Percentiles rank a stretch among this genome's conserved stretches.
Conservation (phyloP, 768 basidiomycete genomes). For the Boletus insuetus region DNA sequence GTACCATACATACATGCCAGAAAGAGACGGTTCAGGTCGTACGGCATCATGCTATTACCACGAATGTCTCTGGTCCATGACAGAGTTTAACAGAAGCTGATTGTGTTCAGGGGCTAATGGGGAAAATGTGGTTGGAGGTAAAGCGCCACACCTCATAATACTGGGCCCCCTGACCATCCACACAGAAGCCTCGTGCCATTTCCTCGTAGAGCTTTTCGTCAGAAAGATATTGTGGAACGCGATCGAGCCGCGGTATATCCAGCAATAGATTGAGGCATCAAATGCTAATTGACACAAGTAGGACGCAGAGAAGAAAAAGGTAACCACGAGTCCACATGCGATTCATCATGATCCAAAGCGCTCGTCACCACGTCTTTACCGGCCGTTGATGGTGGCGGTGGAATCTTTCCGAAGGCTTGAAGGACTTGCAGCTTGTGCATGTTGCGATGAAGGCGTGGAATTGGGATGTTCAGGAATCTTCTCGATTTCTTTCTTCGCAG, state of each 20-base stretch:
- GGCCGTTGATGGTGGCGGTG: constrained; percentile 67
- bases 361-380: constrained; percentile 30
- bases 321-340: constrained; percentile 11
- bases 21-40: neutral
- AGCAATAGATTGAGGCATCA: constrained; percentile 20
- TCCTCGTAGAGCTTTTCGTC: constrained; percentile 6
- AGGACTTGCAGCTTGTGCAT: constrained; percentile 35
- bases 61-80: neutral
- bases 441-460: constrained; percentile 43
- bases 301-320: constrained; percentile 5
- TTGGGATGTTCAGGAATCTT: constrained; percentile 93
- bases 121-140: neutral
- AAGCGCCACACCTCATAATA: constrained; percentile 1
- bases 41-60: constrained; percentile 1
- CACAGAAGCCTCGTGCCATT: constrained; percentile 9
- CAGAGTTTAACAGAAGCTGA: constrained; percentile 6
- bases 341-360: constrained; percentile 6
- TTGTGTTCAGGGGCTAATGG: constrained; percentile 8
- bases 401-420: constrained; percentile 59
- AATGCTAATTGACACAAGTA: constrained; percentile 11
- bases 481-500: constrained; percentile 87
- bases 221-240: constrained; percentile 8
- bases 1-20: neutral
- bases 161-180: neutral
- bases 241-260: constrained; percentile 19